Evolutionary conservation across 257 asterid species (phyloP).

Genomic region (Jaltomata sinuosa): DNA sequence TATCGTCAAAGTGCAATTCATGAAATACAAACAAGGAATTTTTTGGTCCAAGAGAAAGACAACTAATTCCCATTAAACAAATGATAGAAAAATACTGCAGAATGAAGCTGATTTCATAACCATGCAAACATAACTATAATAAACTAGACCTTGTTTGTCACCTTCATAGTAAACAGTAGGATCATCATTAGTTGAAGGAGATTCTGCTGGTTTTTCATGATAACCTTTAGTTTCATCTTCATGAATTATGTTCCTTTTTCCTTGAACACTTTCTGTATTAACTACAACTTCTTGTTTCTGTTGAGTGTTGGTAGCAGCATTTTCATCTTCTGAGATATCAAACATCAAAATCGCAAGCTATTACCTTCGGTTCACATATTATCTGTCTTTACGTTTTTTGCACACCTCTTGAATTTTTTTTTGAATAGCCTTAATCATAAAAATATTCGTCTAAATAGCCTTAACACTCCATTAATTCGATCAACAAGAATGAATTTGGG

Average conservation of each 20-base stretch:
- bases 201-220: slow-evolving; percentile 11
- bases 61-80: neutral
- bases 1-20: too few species aligned
- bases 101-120: neutral
- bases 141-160: slow-evolving; percentile 27
- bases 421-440: neutral
- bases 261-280: slow-evolving; percentile 5
- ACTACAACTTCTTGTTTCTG: slow-evolving; percentile 9
- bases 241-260: slow-evolving; percentile 15
- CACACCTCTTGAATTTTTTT: neutral
- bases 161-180: neutral
- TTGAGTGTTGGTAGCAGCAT: neutral
- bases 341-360: neutral
- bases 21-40: neutral
- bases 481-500: too few species aligned
- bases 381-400: neutral
- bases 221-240: slow-evolving; percentile 15
- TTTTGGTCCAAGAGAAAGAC: neutral
- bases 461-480: too few species aligned
- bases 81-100: neutral
- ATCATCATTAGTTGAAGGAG: slow-evolving; percentile 2
- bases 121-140: neutral
- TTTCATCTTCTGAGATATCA: slow-evolving; percentile 22
- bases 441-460: too few species aligned
- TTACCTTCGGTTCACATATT: neutral